Base-by-base conservation (phyloP, 495 filamentous ascomycete genomes). In the Aspergillus nanangensis region DNA sequence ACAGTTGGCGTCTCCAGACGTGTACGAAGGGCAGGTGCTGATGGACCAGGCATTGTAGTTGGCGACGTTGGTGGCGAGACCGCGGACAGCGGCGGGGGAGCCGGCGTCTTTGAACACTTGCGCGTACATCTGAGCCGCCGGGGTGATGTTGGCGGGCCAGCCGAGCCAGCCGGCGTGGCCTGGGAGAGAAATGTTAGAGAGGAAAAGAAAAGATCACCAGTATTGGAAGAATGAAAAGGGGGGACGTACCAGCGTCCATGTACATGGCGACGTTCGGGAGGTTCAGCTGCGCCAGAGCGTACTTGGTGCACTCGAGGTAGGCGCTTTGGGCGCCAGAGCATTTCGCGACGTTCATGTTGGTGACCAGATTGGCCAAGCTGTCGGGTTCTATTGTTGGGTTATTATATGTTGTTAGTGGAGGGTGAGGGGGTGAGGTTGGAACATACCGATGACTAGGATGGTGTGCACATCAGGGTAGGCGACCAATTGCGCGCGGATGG, bases 201-300 rank as follows among this genome's bases (percentile, higher is more conserved):
- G n/a, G n/a, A n/a, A n/a, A n/a, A n/a, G n/a, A n/a, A n/a, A n/a
- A n/a, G n/a, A n/a, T n/a, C n/a, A n/a, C n/a, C n/a, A n/a, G n/a
- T n/a, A n/a, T n/a, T n/a, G n/a, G n/a, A n/a, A n/a, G n/a, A n/a
- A n/a, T n/a, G n/a, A n/a, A n/a, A n/a, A 38, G 36, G n/a, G 20
- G 13, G 8, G 20, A 20, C 58, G 36, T 57, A 62, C 84, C 87
- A 41, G 84, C 87, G 56, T 92, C 87, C 37, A 92, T 51, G 66
- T 92, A 91, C 87, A 88, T 87, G 55, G 82, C 65, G 47, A 91
- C 86, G 65, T 91, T 89, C 51, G 79, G 76, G 8, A 90, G 72
- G 69, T 87, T 82, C 52, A 91, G 75, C 49, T 77, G 65, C 52
- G 76, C 74, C 50, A 91, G 62, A 3, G 87, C 86, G 57, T 92